A percentile compares a stretch with the other conserved stretches of the same genome.
These are phyloP conservation scores for Tilletia caries DNA, from an alignment of 1,284 basidiomycete species.

Conservation along the genomic window DNA sequence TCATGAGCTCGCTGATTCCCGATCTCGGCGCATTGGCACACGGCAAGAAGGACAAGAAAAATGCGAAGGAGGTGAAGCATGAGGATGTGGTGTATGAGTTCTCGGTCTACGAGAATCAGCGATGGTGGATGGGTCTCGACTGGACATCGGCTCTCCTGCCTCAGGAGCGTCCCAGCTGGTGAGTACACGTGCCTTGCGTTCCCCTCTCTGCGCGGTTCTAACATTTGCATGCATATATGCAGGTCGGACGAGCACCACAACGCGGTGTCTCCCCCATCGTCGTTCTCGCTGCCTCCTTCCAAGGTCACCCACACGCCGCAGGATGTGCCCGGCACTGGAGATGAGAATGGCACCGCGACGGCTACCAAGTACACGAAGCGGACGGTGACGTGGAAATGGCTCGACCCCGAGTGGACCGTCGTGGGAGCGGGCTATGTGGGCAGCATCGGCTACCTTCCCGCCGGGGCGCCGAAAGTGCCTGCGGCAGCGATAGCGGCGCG, in stretches of 20 bases:
- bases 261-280: constrained; percentile 59
- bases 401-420: constrained; percentile 56
- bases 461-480: background rate
- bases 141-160: constrained; percentile 91
- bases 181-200: constrained; percentile 30
- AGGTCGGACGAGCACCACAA: constrained; percentile 54
- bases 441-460: constrained; percentile 9
- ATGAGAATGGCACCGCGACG: constrained; percentile 24
- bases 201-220: background rate
- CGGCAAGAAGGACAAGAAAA: constrained; percentile 11
- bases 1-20: constrained; percentile 4
- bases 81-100: constrained; percentile 51
- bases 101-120: constrained; percentile 80
- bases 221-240: constrained; percentile 33
- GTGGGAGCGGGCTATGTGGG: constrained; percentile 39
- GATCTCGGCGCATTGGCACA: constrained; percentile 9
- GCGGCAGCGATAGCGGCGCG: background rate
- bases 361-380: constrained; percentile 35
- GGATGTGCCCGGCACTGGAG: constrained; percentile 3
- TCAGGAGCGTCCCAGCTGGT: constrained; percentile 85
- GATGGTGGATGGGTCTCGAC: constrained; percentile 72
- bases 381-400: constrained; percentile 55
- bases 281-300: constrained; percentile 59
- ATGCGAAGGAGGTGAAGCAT: constrained; percentile 26
- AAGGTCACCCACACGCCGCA: constrained; percentile 45